Evolutionary conservation across 1,284 basidiomycete genomes (phyloP).

Genomic region (Fistulina hepatica): DNA sequence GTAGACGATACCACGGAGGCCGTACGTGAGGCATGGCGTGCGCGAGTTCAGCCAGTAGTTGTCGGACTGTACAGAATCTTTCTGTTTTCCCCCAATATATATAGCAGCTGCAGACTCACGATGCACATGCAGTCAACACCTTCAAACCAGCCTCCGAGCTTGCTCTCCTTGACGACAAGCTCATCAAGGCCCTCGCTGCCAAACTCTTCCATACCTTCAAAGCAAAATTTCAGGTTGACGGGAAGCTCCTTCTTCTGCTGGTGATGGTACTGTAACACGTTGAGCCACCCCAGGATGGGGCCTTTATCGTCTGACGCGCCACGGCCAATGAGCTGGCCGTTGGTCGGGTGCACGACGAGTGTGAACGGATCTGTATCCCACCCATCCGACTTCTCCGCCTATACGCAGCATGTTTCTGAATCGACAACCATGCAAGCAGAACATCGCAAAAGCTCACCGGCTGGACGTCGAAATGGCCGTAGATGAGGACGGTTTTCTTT

Average conservation of each 20-base stretch:
- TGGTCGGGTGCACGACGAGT: conserved; percentile 57
- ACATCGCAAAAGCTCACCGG: conserved; percentile 40
- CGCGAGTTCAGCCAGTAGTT: conserved; percentile 81
- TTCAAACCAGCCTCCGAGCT: conserved; percentile 70
- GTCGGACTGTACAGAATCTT: conserved; percentile 51
- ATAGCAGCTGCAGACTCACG: conserved; percentile 34
- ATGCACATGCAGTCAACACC: conserved; percentile 96
- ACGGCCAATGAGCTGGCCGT: conserved; percentile 76
- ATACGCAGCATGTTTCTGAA: too few relatives aligned
- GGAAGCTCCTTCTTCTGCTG: conserved; percentile 70
- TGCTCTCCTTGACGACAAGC: conserved; percentile 73
- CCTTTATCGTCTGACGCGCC: conserved; percentile 94
- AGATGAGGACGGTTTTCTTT: conserved; percentile 89
- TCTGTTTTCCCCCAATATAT: background rate
- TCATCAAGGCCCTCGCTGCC: conserved; percentile 92
- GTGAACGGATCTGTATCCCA: conserved; percentile 91
- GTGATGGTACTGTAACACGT: conserved; percentile 84
- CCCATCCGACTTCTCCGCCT: conserved; percentile 68
- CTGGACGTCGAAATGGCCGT: conserved; percentile 86
- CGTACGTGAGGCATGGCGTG: conserved; percentile 68
- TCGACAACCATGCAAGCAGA: conserved; percentile 3
- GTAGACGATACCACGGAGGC: conserved; percentile 83
- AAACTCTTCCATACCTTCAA: conserved; percentile 98
- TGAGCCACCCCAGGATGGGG: conserved; percentile 88
- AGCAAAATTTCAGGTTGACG: conserved; percentile 91